phyloP scores from a whole-genome alignment of 2,329 filamentous ascomycete species.

The Albifimbria verrucaria region DNA sequence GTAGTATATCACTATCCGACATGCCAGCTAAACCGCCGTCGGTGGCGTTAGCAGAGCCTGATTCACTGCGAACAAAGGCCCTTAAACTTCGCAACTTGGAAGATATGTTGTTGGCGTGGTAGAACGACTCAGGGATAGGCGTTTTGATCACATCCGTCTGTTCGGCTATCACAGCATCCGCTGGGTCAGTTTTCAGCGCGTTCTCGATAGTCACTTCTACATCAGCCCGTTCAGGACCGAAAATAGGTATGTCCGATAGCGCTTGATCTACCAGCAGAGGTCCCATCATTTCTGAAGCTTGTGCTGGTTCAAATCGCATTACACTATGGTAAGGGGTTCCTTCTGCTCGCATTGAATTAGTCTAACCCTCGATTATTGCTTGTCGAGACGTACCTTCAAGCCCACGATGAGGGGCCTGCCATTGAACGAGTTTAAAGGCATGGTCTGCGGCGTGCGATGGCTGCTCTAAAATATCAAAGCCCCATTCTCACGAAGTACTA shows the following conservation, averaged over 20 bases:
- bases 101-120: slow-evolving; percentile 38
- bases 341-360: slow-evolving; percentile 32
- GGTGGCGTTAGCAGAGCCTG: slow-evolving; percentile 13
- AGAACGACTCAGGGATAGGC: slow-evolving; percentile 38
- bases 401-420: slow-evolving; percentile 57
- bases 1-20: slow-evolving; percentile 21
- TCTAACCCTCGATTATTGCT: neutral
- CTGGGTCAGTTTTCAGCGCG: slow-evolving; percentile 31
- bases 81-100: slow-evolving; percentile 49
- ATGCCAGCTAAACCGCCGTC: slow-evolving; percentile 21
- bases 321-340: slow-evolving; percentile 49
- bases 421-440: slow-evolving; percentile 58
- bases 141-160: slow-evolving; percentile 32
- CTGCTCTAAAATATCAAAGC: slow-evolving; percentile 60
- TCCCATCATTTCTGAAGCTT: slow-evolving; percentile 50
- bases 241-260: slow-evolving; percentile 53
- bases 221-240: slow-evolving; percentile 48
- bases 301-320: slow-evolving; percentile 56
- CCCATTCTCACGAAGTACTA: slow-evolving; percentile 60
- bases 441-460: slow-evolving; percentile 57
- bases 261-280: slow-evolving; percentile 52
- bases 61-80: slow-evolving; percentile 28
- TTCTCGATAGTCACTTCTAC: slow-evolving; percentile 39
- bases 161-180: slow-evolving; percentile 29
- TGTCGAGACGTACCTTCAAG: slow-evolving; percentile 42